These are phyloP conservation scores for Gillenia trifoliata DNA, from an alignment of 306 rosid genomes.

Conservation along the genomic window DNA sequence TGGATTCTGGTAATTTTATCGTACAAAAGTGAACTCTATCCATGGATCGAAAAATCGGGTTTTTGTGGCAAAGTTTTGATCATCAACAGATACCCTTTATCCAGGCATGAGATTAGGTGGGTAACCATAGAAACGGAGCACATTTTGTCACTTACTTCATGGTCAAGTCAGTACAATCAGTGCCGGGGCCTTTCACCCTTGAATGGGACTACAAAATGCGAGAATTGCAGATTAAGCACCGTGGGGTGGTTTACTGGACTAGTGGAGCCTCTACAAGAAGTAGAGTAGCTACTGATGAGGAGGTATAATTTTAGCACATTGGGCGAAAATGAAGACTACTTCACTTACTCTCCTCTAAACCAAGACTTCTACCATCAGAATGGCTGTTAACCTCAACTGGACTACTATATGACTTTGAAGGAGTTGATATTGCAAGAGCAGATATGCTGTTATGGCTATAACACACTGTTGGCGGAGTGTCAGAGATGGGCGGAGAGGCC, in stretches of 20 bases:
- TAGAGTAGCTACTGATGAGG: background rate
- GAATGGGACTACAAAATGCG: background rate
- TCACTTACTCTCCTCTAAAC: background rate
- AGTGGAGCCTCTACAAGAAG: background rate
- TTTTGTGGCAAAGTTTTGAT: slow-evolving; percentile 20
- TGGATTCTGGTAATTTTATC: slow-evolving; percentile 9
- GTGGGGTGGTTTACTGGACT: background rate
- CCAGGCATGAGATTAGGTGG: slow-evolving; percentile 37
- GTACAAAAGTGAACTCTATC: background rate
- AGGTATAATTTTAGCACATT: background rate
- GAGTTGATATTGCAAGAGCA: background rate
- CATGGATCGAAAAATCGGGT: background rate
- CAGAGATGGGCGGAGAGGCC: background rate
- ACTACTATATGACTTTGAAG: background rate
- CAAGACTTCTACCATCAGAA: background rate
- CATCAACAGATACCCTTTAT: background rate
- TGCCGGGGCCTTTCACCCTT: background rate
- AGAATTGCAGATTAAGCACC: background rate
- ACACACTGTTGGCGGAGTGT: slow-evolving; percentile 7
- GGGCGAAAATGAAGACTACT: slow-evolving; percentile 5
- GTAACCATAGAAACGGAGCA: slow-evolving; percentile 26
- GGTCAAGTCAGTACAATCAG: background rate
- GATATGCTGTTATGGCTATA: too few species aligned
- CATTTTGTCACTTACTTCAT: slow-evolving; percentile 28
- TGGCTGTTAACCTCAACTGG: background rate